Evolutionary conservation across 2,329 filamentous ascomycete species (phyloP), one percentile per base, ranked within the genome.

Genomic region (Aspergillus sp.): DNA sequence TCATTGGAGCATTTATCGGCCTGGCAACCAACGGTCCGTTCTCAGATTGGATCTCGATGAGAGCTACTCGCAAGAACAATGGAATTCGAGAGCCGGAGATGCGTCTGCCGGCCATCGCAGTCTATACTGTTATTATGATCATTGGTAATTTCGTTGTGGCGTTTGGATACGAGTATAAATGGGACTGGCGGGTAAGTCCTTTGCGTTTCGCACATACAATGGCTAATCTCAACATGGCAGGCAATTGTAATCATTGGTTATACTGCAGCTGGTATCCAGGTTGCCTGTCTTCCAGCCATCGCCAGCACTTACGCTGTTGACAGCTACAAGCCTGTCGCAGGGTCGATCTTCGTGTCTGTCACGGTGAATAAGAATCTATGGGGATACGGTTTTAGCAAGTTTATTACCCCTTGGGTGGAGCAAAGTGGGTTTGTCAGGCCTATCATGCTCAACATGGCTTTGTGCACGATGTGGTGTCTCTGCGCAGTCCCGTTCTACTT

Each of bases 281-380:
- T 86, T 13, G 80, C 84, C 3, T 84, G 83, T 0, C 71, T 88
- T 13, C 85, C 85, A 0, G 80, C 80, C 12, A 87, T 88, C 56
- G 79, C 76, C 5, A 85, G 65, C 46, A 75, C 73, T 77, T 87
- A 87, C 64, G 83, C 84, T 0, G 80, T 88, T 15, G 86, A 88
- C 67, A 82, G 79, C 55, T 88, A 88, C 70, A 88, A 87, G 71
- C 83, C 85, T 0, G 81, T 87, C 2, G 79, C 84, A 0, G 84
- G 85, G 3, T 80, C 78, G 3, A 73, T 87, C 48, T 84, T 87
- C 67, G 84, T 87, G 0, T 76, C 80, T 8, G 82, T 86, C 62
- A 87, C 84, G 51, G 83, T 87, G 46, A 85, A 86, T 65, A 87
- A 87, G 75, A 87, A 87, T 56, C 54, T 86, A 0, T 86, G 83